These are phyloP conservation scores for Leishmania tropica DNA, from an alignment of 208 protist species.

Conservation along the genomic window DNA sequence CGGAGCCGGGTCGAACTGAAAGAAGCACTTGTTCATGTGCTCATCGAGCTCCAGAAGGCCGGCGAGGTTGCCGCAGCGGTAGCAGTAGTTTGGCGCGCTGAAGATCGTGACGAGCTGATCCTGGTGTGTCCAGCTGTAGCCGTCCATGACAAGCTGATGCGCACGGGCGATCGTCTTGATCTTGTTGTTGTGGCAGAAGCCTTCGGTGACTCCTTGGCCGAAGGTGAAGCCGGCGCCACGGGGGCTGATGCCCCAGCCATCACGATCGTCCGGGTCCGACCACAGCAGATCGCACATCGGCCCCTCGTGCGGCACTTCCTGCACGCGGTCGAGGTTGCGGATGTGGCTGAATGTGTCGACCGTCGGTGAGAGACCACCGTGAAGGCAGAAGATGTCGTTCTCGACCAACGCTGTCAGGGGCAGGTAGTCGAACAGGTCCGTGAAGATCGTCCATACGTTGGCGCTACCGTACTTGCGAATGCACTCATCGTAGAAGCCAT, in stretches of 20 bases:
- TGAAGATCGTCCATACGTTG: constrained; percentile 97
- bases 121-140: constrained; percentile 98
- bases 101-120: constrained; percentile 99
- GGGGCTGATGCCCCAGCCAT: constrained; percentile 97
- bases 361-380: constrained; percentile 95
- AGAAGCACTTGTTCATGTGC: constrained; percentile 98
- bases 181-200: constrained; percentile 99
- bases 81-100: constrained; percentile 99
- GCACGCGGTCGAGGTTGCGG: constrained; percentile 93
- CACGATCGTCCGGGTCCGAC: constrained; percentile 97
- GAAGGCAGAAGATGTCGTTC: constrained; percentile 97
- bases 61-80: constrained; percentile 97
- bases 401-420: constrained; percentile 98
- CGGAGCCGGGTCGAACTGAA: constrained; percentile 99
- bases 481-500: constrained; percentile 99
- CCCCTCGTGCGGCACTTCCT: constrained; percentile 99
- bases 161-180: constrained; percentile 96
- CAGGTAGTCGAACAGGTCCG: constrained; percentile 98
- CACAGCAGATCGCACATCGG: constrained; percentile 99
- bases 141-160: constrained; percentile 98
- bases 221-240: constrained; percentile 99
- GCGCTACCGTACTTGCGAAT: constrained; percentile 97
- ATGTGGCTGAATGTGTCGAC: constrained; percentile 96
- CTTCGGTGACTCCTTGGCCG: constrained; percentile 97
- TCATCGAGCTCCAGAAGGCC: constrained; percentile 99